Evolutionary conservation across 2,329 filamentous ascomycete species (phyloP).

Genomic region (Ophiocordyceps australis): DNA sequence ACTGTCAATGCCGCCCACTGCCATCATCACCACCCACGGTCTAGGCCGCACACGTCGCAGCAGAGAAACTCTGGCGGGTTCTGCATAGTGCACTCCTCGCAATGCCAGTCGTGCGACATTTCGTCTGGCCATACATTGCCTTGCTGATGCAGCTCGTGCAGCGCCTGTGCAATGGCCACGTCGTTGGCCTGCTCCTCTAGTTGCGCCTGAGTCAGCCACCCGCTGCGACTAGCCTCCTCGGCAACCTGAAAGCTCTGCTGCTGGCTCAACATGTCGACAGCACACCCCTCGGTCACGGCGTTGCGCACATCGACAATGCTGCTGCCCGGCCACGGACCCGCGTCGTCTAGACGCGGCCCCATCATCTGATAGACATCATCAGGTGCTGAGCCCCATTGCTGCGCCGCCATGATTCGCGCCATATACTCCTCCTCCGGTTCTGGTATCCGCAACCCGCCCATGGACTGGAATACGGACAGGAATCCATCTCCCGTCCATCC

Average conservation of each 20-base stretch:
- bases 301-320: slow-evolving; percentile 53
- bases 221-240: slow-evolving; percentile 46
- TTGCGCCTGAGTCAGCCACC: slow-evolving; percentile 72
- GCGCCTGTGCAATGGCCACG: slow-evolving; percentile 64
- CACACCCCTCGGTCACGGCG: slow-evolving; percentile 55
- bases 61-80: slow-evolving; percentile 30
- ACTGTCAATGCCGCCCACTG: too few species aligned
- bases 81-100: slow-evolving; percentile 34
- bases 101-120: slow-evolving; percentile 35
- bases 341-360: slow-evolving; percentile 57
- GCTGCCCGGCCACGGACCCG: slow-evolving; percentile 30
- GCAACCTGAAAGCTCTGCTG: slow-evolving; percentile 46
- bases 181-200: slow-evolving; percentile 82
- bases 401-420: slow-evolving; percentile 58
- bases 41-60: slow-evolving; percentile 37
- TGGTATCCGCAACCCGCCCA: slow-evolving; percentile 52
- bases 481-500: slow-evolving; percentile 89
- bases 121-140: slow-evolving; percentile 23
- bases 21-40: too few species aligned
- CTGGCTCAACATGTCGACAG: slow-evolving; percentile 48
- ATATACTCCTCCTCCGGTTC: slow-evolving; percentile 56
- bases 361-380: slow-evolving; percentile 49
- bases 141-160: slow-evolving; percentile 75
- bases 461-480: slow-evolving; percentile 51
- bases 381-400: slow-evolving; percentile 35